Percentiles rank a stretch among this genome's conserved stretches.
Evolutionary conservation across 257 asterid genomes (phyloP).

Genomic region (Forsythia suspensa): DNA sequence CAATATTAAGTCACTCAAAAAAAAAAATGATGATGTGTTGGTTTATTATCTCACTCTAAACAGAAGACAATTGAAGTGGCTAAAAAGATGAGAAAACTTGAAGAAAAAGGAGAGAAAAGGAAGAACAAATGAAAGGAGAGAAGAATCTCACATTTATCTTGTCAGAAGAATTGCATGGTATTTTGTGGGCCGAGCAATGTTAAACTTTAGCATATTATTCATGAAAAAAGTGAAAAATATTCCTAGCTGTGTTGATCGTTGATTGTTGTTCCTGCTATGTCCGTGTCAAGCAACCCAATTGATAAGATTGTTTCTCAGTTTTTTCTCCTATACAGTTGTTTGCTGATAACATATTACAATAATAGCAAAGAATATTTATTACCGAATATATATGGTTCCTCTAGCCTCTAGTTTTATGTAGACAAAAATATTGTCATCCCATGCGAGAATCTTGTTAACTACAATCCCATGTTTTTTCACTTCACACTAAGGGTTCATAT

Average conservation of each 20-base stretch:
- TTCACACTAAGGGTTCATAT: not conserved
- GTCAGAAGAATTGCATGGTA: not conserved
- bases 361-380: not conserved
- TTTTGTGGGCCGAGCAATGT: not conserved
- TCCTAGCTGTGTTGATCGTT: not conserved
- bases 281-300: not conserved
- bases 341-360: not conserved
- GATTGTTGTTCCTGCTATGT: not conserved
- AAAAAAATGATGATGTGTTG: not conserved
- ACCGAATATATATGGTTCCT: not conserved
- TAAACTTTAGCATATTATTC: not conserved
- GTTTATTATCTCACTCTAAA: too few relatives aligned
- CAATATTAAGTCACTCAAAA: not conserved
- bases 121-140: not conserved
- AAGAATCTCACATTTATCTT: not conserved
- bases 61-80: not conserved
- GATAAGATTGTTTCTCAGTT: not conserved
- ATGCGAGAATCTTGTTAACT: not conserved
- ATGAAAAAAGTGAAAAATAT: not conserved
- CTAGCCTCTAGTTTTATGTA: not conserved
- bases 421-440: too few relatives aligned
- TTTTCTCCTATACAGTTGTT: too few relatives aligned
- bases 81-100: not conserved
- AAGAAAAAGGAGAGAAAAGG: too few relatives aligned
- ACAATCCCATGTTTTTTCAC: not conserved